A percentile compares a stretch with the other conserved stretches of the same genome.
phyloP scores from a whole-genome alignment of 2,329 filamentous ascomycete genomes.

The Ophiocordyceps sinensis region DNA sequence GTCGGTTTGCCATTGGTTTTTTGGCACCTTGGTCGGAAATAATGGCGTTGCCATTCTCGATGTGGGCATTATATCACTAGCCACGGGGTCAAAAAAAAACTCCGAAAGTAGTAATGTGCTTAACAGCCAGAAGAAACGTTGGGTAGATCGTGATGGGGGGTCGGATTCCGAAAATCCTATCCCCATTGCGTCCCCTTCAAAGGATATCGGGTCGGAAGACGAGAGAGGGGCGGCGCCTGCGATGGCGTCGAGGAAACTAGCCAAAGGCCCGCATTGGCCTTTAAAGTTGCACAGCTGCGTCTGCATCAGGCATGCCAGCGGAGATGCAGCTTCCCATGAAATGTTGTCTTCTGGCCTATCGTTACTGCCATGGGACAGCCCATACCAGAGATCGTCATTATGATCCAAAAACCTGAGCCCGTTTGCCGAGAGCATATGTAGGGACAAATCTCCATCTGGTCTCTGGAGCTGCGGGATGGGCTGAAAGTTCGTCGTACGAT shows the following conservation, averaged over 20 bases:
- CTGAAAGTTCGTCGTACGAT: background rate
- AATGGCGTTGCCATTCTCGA: background rate
- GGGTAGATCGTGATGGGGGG: background rate
- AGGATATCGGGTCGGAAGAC: background rate
- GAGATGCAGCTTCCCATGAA: background rate
- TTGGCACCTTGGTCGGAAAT: background rate
- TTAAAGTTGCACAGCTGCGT: background rate
- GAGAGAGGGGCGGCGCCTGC: background rate
- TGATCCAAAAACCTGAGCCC: background rate
- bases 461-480: background rate
- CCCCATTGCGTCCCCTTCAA: background rate
- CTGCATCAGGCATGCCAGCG: background rate
- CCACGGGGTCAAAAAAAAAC: background rate
- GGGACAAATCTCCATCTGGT: background rate
- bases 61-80: background rate
- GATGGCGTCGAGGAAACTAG: background rate
- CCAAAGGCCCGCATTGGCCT: background rate
- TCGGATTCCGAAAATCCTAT: background rate
- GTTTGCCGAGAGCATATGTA: background rate
- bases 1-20: background rate
- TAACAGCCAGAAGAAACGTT: background rate
- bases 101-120: background rate
- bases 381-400: background rate
- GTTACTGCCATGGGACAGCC: background rate
- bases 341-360: rapidly evolving